A percentile compares a stretch with the other conserved stretches of the same genome.
phyloP scores from a whole-genome alignment of 2,329 filamentous ascomycete species.

The Boeremia lycopersici region DNA sequence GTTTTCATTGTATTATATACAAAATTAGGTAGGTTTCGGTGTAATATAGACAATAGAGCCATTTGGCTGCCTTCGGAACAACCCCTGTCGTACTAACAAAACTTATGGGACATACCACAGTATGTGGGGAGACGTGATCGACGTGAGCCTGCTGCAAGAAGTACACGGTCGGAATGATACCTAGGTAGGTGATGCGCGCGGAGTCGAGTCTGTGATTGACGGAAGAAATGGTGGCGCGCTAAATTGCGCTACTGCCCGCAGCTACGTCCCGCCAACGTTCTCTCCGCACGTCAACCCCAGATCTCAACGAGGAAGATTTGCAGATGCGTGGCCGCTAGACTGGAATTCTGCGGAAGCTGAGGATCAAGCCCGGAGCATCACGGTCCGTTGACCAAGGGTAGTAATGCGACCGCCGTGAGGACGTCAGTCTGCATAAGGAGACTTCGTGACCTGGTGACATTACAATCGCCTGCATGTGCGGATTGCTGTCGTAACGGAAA shows the following conservation, averaged over 20 bases:
- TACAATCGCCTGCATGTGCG: not conserved
- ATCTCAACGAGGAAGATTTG: constrained; percentile 18
- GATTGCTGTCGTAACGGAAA: not conserved
- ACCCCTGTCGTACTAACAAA: too few relatives aligned
- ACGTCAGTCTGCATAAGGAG: not conserved
- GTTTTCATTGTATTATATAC: too few relatives aligned
- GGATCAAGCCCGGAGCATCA: constrained; percentile 12
- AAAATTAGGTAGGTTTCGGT: too few relatives aligned
- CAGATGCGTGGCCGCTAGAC: constrained; percentile 3
- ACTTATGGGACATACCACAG: too few relatives aligned
- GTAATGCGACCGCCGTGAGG: constrained; percentile 7
- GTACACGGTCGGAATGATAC: not conserved
- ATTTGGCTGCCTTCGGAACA: too few relatives aligned
- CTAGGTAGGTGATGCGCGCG: not conserved
- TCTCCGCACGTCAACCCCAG: constrained; percentile 25
- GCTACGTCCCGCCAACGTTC: constrained; percentile 4
- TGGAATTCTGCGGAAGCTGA: constrained; percentile 9
- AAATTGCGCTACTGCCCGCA: constrained; percentile 13
- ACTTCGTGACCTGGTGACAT: not conserved
- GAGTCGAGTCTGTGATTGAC: constrained; percentile 26
- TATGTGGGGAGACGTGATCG: not conserved
- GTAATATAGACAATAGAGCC: too few relatives aligned
- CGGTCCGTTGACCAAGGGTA: constrained; percentile 2
- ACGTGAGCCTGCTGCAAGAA: not conserved
- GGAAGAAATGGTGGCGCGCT: constrained; percentile 36